Base-by-base conservation (phyloP, 139 green algal species). In the Coelastrella sp. region DNA sequence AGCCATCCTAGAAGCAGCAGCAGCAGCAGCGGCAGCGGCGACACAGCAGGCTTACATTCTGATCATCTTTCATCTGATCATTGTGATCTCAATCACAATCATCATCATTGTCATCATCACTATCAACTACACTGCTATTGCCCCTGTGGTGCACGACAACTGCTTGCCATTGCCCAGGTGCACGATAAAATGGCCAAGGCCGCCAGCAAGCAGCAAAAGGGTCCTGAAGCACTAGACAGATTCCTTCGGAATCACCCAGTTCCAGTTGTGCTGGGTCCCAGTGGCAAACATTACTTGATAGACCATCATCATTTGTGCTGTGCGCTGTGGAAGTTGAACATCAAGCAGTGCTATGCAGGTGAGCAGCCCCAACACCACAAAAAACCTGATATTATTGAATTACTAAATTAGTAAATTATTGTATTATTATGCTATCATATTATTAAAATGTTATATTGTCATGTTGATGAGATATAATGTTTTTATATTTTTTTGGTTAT, bases 251-350 rank as follows among this genome's bases (percentile, higher is more conserved):
- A 19, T n/a, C 80, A 91, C 56, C 88, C 88, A 65, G 70, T 92
- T 4, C 89, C 89, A 61, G 82, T 89, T 9, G 89, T 92, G 35
- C 59, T 89, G 14, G 89, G 89, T 20, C 89, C 89, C 7, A 73
- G 72, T 9, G 59, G 27, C 3, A 59, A 35, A 7, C 80, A 35
- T 20, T 92, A 82, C 89, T 63, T 92, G 27, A 89, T 92, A 22
- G 89, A 92, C 70, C 89, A 92, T 20, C 89, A 92, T 63, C 89
- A 92, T 72, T 60, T 92, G 58, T 22, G 24, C 7, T 17, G 59
- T 25, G 88, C 88, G 12, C 24, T 91, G 58, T 70, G 88, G 73
- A 78, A 81, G 22, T 7, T 85, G 27, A 59, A 60, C 19, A 24
- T 92, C 4, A 58, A 80, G 11, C 59, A n/a, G 27, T 91, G 87